Conservation (phyloP, 2,329 filamentous ascomycete genomes). For the Monilinia polystroma region DNA sequence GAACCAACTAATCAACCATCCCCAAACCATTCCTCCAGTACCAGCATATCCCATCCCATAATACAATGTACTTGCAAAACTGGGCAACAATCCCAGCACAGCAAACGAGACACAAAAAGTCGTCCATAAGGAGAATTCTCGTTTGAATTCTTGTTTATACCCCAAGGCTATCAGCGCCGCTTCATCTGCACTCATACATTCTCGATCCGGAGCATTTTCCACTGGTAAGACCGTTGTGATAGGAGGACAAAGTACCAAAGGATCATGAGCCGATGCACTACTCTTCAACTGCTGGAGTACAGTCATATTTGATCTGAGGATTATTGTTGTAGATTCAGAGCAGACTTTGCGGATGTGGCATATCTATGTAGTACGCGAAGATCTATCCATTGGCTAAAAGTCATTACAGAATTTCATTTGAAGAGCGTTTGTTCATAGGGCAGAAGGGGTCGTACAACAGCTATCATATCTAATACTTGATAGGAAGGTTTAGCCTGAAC, state of each 20-base stretch:
- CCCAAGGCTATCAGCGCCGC: slow-evolving; percentile 61
- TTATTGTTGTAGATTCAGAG: background rate
- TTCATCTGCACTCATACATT: slow-evolving; percentile 54
- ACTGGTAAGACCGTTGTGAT: slow-evolving; percentile 53
- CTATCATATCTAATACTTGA: slow-evolving; percentile 21
- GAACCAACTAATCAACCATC: slow-evolving; percentile 70
- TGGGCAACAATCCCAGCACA: slow-evolving; percentile 68
- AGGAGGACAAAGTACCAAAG: slow-evolving; percentile 25
- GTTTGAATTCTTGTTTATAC: slow-evolving; percentile 53
- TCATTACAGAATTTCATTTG: slow-evolving; percentile 4
- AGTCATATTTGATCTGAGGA: slow-evolving; percentile 19
- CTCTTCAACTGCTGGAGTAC: slow-evolving; percentile 12
- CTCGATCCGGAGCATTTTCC: slow-evolving; percentile 48
- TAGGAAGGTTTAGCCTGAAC: slow-evolving; percentile 21
- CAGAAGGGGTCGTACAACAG: slow-evolving; percentile 14
- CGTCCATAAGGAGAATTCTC: slow-evolving; percentile 72
- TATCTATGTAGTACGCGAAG: slow-evolving; percentile 13
- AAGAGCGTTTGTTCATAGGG: slow-evolving; percentile 4
- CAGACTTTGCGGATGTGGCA: background rate
- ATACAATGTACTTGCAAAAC: slow-evolving; percentile 68
- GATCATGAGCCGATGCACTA: slow-evolving; percentile 26
- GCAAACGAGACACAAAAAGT: slow-evolving; percentile 75
- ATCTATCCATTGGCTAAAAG: background rate
- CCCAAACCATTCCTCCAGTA: slow-evolving; percentile 69
- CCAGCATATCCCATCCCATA: slow-evolving; percentile 65